These are phyloP conservation scores for Tetracladium marchalianum DNA, from an alignment of 495 filamentous ascomycete genomes.

Conservation along the genomic window DNA sequence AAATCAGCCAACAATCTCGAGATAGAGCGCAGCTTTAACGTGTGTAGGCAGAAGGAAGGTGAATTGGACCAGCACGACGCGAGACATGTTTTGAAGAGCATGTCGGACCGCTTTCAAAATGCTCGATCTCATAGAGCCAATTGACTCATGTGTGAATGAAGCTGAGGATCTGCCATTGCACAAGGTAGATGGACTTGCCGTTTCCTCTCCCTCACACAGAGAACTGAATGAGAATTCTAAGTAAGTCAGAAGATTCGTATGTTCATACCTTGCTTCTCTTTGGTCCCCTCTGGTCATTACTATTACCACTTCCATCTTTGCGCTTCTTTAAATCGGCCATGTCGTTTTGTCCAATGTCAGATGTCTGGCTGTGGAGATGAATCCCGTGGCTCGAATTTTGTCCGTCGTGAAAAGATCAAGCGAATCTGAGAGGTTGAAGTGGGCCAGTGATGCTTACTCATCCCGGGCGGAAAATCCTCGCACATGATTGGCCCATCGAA, in stretches of 20 bases:
- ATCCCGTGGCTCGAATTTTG: background rate
- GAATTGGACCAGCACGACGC: too few species aligned
- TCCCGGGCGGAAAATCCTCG: too few species aligned
- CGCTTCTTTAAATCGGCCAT: slow-evolving; percentile 13
- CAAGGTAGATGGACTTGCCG: too few species aligned
- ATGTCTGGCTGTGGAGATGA: background rate
- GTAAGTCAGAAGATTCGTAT: background rate
- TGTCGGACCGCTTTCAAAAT: background rate
- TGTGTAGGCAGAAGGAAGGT: background rate
- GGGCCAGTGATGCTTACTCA: too few species aligned
- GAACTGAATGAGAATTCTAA: background rate
- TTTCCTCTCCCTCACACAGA: background rate
- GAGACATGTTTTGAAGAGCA: background rate
- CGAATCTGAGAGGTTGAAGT: too few species aligned
- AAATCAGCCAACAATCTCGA: background rate
- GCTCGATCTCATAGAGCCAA: too few species aligned
- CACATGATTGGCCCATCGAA: too few species aligned
- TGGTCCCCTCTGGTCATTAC: background rate
- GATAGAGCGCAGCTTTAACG: background rate
- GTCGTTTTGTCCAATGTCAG: background rate
- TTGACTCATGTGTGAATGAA: too few species aligned
- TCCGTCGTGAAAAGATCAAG: too few species aligned
- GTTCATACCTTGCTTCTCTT: slow-evolving; percentile 16
- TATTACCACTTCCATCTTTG: slow-evolving; percentile 4
- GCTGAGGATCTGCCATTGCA: too few species aligned